Evolutionary conservation across 1,284 basidiomycete species (phyloP).

Genomic region (Ustilago nuda): DNA sequence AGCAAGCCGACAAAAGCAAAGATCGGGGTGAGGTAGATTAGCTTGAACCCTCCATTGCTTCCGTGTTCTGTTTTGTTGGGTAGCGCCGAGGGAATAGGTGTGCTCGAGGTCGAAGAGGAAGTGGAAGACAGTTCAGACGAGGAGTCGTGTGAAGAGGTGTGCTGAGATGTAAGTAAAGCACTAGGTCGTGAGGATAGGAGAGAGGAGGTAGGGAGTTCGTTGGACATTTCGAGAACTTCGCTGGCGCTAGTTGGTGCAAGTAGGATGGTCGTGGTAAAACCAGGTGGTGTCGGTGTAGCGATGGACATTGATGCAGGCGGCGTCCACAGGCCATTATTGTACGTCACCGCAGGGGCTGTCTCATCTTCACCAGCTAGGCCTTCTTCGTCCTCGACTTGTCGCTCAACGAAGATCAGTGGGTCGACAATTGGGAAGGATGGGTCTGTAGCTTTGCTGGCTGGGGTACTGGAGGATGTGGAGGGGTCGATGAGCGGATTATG

Average conservation of each 20-base stretch:
- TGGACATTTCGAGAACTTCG: background rate
- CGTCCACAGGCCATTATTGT: slow-evolving; percentile 46
- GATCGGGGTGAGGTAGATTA: slow-evolving; percentile 55
- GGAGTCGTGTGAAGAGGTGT: background rate
- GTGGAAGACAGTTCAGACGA: slow-evolving; percentile 9
- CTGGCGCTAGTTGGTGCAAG: background rate
- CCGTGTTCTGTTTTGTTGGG: background rate
- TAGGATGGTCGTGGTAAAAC: slow-evolving; percentile 14
- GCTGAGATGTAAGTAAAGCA: background rate
- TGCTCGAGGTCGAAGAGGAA: slow-evolving; percentile 7
- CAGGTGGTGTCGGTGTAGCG: background rate
- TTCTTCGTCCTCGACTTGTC: slow-evolving; percentile 17
- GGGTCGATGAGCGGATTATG: background rate
- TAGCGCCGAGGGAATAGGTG: background rate
- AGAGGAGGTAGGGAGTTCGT: background rate
- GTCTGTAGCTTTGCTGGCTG: background rate
- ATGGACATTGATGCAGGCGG: slow-evolving; percentile 18
- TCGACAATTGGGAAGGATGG: background rate
- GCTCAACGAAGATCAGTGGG: slow-evolving; percentile 5
- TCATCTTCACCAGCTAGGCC: background rate
- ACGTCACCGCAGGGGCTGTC: slow-evolving; percentile 13
- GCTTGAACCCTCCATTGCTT: slow-evolving; percentile 39
- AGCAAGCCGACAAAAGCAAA: slow-evolving; percentile 52
- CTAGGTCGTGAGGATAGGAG: background rate
- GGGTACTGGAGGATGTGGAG: background rate